Conservation (phyloP, 495 filamentous ascomycete species). For the Immersiella caudata region DNA sequence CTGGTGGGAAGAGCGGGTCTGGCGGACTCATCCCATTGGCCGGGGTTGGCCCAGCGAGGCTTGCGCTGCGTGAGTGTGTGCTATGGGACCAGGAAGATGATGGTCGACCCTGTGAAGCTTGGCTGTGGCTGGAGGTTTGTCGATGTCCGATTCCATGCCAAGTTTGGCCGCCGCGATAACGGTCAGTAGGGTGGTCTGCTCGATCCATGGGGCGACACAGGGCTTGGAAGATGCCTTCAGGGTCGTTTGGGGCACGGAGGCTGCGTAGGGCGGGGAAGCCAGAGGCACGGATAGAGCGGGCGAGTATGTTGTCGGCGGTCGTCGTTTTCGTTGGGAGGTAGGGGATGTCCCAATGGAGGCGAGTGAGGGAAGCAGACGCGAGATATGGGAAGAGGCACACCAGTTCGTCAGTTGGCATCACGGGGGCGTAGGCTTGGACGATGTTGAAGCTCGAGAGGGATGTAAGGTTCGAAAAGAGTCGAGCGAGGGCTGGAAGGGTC, state of each 20-base stretch:
- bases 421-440: constrained; percentile 66
- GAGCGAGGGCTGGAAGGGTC: constrained; percentile 70
- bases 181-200: constrained; percentile 41
- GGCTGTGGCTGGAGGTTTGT: not conserved
- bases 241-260: constrained; percentile 73
- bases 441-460: constrained; percentile 68
- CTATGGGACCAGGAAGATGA: constrained; percentile 17
- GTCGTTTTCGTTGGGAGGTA: constrained; percentile 45
- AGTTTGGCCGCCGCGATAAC: constrained; percentile 38
- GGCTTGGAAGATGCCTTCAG: constrained; percentile 70
- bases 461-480: constrained; percentile 69
- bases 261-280: constrained; percentile 72
- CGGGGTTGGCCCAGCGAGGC: not conserved
- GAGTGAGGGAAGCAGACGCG: constrained; percentile 65
- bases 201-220: constrained; percentile 63
- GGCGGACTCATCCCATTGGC: constrained; percentile 12
- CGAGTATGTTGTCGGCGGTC: constrained; percentile 69
- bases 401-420: constrained; percentile 60
- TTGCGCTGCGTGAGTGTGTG: not conserved
- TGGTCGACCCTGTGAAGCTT: constrained; percentile 19
- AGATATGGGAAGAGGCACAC: constrained; percentile 70
- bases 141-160: constrained; percentile 16
- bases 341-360: constrained; percentile 82
- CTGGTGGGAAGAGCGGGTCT: constrained; percentile 44
- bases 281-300: constrained; percentile 65